These are phyloP conservation scores for Esteya vermicola DNA, from an alignment of 2,329 filamentous ascomycete genomes.

Conservation along the genomic window DNA sequence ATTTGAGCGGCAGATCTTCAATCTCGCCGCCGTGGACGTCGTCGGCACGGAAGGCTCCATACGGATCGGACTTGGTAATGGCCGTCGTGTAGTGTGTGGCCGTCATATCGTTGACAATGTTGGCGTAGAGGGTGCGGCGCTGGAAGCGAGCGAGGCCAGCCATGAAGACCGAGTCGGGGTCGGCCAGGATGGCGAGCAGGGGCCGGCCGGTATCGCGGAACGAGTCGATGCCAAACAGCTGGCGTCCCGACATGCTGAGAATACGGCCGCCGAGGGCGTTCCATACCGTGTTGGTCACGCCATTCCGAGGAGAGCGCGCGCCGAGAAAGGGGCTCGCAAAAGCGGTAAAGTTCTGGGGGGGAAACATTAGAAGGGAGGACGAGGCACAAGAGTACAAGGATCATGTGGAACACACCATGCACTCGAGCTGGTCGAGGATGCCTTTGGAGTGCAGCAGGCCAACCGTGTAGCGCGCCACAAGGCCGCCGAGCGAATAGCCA, in stretches of 20 bases:
- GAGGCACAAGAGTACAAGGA: not conserved
- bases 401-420: conserved; percentile 39
- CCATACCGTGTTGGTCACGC: conserved; percentile 53
- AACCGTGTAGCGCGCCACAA: conserved; percentile 75
- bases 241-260: conserved; percentile 68
- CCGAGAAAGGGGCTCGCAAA: conserved; percentile 78
- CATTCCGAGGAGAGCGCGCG: conserved; percentile 54
- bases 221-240: conserved; percentile 74
- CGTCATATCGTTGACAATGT: conserved; percentile 73
- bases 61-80: conserved; percentile 68
- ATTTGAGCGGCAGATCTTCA: conserved; percentile 56
- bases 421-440: conserved; percentile 63
- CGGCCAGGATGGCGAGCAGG: conserved; percentile 66
- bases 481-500: conserved; percentile 79
- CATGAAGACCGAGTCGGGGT: conserved; percentile 76
- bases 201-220: conserved; percentile 76
- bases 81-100: conserved; percentile 73
- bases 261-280: conserved; percentile 75
- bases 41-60: conserved; percentile 20
- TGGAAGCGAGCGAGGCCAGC: conserved; percentile 63
- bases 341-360: conserved; percentile 66
- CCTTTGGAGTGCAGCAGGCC: conserved; percentile 73
- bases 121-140: conserved; percentile 66
- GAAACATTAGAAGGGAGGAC: not conserved
- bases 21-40: conserved; percentile 26